Evolutionary conservation across 495 filamentous ascomycete genomes (phyloP).

Genomic region (Halenospora varia): DNA sequence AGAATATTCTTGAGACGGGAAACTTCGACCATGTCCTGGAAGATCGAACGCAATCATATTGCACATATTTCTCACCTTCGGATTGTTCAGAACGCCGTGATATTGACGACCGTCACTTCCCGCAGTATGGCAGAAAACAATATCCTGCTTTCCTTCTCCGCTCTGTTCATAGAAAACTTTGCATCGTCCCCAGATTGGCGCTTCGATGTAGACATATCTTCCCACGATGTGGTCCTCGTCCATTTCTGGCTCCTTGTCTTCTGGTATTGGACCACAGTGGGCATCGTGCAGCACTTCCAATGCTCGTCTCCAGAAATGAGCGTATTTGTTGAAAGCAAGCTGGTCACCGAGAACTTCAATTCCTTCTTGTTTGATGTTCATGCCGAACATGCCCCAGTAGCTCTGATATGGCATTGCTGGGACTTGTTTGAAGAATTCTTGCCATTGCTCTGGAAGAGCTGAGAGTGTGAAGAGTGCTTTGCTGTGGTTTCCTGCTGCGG

Average conservation of each 20-base stretch:
- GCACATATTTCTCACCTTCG: slow-evolving; percentile 29
- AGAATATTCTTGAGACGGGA: slow-evolving; percentile 28
- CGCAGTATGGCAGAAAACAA: slow-evolving; percentile 38
- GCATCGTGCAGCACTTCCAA: slow-evolving; percentile 35
- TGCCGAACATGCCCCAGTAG: slow-evolving; percentile 37
- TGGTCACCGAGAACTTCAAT: slow-evolving; percentile 28
- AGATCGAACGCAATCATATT: slow-evolving; percentile 37
- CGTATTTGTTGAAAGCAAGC: slow-evolving; percentile 30
- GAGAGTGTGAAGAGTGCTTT: slow-evolving; percentile 26
- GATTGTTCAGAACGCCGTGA: slow-evolving; percentile 37
- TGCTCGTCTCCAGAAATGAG: slow-evolving; percentile 35
- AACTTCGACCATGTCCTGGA: slow-evolving; percentile 34
- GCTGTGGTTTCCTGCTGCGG: slow-evolving; percentile 5
- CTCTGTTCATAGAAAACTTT: slow-evolving; percentile 36
- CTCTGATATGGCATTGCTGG: slow-evolving; percentile 33
- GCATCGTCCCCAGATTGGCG: slow-evolving; percentile 32
- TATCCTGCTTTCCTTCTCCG: slow-evolving; percentile 33
- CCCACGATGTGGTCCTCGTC: slow-evolving; percentile 32
- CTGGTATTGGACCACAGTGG: slow-evolving; percentile 28
- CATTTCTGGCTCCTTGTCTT: slow-evolving; percentile 23
- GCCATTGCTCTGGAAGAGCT: slow-evolving; percentile 36
- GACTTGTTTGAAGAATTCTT: slow-evolving; percentile 34
- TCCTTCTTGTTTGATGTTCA: slow-evolving; percentile 38
- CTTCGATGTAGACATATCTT: slow-evolving; percentile 33
- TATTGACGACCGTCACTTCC: slow-evolving; percentile 35